phyloP scores from a whole-genome alignment of 2,329 filamentous ascomycete genomes.

The Phyllosticta capitalensis region DNA sequence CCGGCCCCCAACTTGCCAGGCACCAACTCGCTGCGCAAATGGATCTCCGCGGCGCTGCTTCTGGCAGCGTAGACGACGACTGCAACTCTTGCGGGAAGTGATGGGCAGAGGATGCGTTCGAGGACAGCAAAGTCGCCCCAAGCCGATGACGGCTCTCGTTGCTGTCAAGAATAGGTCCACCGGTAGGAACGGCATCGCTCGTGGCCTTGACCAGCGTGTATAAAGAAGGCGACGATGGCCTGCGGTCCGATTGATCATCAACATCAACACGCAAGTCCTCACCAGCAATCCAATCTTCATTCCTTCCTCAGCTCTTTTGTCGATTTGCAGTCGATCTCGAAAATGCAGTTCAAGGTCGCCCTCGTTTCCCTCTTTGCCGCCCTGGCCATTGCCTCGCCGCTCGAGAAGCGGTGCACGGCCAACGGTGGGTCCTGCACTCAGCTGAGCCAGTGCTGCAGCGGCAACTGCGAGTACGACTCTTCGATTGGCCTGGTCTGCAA shows the following conservation, averaged over 20 bases:
- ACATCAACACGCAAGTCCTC: not conserved
- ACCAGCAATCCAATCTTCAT: not conserved
- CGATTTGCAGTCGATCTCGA: not conserved
- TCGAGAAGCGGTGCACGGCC: constrained; percentile 5
- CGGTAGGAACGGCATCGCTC: not conserved
- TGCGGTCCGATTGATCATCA: not conserved
- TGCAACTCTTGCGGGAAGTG: not conserved
- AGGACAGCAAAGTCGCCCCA: not conserved
- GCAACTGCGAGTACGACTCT: constrained; percentile 9
- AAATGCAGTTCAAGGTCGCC: constrained; percentile 7
- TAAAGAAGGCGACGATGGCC: not conserved
- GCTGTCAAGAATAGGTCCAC: not conserved
- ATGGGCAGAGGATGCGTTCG: not conserved
- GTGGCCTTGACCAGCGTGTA: not conserved
- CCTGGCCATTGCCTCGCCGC: not conserved
- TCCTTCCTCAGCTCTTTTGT: not conserved
- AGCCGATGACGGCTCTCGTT: not conserved
- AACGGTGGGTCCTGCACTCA: constrained; percentile 6
- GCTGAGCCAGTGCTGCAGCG: constrained; percentile 3
- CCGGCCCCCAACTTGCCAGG: not conserved
- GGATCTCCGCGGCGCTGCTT: not conserved
- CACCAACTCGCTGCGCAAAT: not conserved
- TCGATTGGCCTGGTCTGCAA: constrained; percentile 4
- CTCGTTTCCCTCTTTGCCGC: constrained; percentile 3
- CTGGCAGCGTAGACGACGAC: not conserved